Base-by-base conservation (phyloP, 768 basidiomycete species). In the Cantharellus anzutake region DNA sequence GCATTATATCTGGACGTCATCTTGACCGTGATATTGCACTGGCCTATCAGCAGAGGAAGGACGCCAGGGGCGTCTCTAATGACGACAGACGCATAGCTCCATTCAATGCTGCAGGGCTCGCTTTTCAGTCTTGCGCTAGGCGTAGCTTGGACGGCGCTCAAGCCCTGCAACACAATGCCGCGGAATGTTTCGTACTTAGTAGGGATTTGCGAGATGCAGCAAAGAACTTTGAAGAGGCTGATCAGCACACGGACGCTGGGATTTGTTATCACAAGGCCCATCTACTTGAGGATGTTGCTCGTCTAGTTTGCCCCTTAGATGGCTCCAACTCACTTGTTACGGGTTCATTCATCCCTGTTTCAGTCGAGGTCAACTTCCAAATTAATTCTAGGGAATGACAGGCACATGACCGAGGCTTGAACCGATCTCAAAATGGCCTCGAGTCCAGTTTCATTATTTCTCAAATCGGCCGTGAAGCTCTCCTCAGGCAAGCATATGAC, bases 281-380 rank as follows among this genome's bases (percentile, higher is more conserved):
- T 40, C 16, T 11, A 11, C 42, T 57, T 34, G 56, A 41, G 7
- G 40, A 57, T 7, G 61, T 50, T 4, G 48, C 51, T 14, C 37
- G 42, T 2, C 42, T 62, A 34, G 37, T 62, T 3, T 34, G 41
- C 20, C 3, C 61, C 0, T 65, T 79, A 61, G 44, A 48, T 20
- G 11, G 20, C 20, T 48, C 44, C 7, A 48, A 66, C 7, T 51
- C 62, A 1, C 59, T 67, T 3, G 71, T 81, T 34, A 60, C 70
- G 1, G 38, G 53, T n/a, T n/a, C n/a, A n/a, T n/a, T n/a, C n/a
- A n/a, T n/a, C n/a, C n/a, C n/a, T n/a, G n/a, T n/a, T n/a, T n/a
- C n/a, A n/a, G n/a, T n/a, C n/a, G n/a, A n/a, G n/a, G n/a, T n/a
- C n/a, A n/a, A n/a, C n/a, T n/a, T n/a, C n/a, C n/a, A n/a, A n/a